A percentile compares a stretch with the other conserved stretches of the same genome.
phyloP scores from a whole-genome alignment of 2,329 filamentous ascomycete species.

The Colletotrichum salicis region DNA sequence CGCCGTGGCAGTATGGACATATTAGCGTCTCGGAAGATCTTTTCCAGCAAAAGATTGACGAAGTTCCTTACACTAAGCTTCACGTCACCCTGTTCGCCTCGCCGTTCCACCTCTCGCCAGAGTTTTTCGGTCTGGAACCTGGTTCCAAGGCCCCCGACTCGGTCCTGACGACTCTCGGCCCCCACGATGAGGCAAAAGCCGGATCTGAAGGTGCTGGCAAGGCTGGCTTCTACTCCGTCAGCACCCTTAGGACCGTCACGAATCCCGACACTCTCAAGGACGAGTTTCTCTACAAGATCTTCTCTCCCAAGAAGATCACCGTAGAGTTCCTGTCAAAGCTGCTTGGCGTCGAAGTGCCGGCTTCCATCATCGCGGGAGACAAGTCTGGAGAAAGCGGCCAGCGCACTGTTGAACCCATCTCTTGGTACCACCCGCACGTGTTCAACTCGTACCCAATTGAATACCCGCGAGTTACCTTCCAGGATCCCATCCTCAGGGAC shows the following conservation, averaged over 20 bases:
- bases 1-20: conserved; percentile 82
- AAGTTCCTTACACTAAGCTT: conserved; percentile 85
- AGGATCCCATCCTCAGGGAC: conserved; percentile 76
- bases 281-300: conserved; percentile 74
- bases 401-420: conserved; percentile 60
- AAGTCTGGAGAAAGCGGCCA: conserved; percentile 42
- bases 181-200: conserved; percentile 61
- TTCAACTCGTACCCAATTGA: conserved; percentile 90
- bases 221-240: conserved; percentile 87
- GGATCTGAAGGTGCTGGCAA: conserved; percentile 72
- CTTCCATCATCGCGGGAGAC: conserved; percentile 46
- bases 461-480: conserved; percentile 87
- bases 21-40: conserved; percentile 73
- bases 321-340: conserved; percentile 63
- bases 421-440: conserved; percentile 80
- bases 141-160: conserved; percentile 73
- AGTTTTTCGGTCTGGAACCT: conserved; percentile 75
- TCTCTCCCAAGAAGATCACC: conserved; percentile 66
- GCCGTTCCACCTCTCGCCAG: conserved; percentile 74
- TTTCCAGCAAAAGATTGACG: conserved; percentile 75
- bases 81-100: conserved; percentile 92
- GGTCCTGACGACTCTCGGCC: conserved; percentile 83
- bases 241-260: conserved; percentile 71
- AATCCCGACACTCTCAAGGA: conserved; percentile 66
- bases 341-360: conserved; percentile 59